phyloP scores from a whole-genome alignment of 768 basidiomycete genomes.

The Boletus vermiculosoides region DNA sequence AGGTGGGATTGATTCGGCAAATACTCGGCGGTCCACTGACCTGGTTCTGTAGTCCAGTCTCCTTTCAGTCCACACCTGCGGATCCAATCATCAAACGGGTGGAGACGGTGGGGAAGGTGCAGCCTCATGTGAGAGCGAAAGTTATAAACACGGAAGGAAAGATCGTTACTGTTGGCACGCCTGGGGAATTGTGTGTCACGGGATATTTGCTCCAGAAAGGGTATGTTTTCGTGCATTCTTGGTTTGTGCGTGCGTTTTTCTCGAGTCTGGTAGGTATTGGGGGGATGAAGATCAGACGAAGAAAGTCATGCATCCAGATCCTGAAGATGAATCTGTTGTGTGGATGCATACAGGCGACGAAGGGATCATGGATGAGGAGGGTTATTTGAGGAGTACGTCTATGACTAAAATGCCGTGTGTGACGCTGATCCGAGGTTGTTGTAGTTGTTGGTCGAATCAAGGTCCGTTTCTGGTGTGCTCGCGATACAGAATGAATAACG shows the following conservation, averaged over 20 bases:
- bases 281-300: constrained; percentile 65
- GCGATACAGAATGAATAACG: constrained; percentile 1
- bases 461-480: constrained; percentile 35
- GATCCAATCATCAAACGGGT: constrained; percentile 74
- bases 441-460: constrained; percentile 79
- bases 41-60: constrained; percentile 57
- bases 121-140: constrained; percentile 78
- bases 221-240: constrained; percentile 33
- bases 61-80: constrained; percentile 72
- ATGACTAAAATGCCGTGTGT: background rate
- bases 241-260: background rate
- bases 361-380: constrained; percentile 77
- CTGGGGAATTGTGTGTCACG: constrained; percentile 71
- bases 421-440: background rate
- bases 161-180: constrained; percentile 65
- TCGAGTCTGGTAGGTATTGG: constrained; percentile 61
- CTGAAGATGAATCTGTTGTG: constrained; percentile 50
- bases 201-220: constrained; percentile 83
- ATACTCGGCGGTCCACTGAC: background rate
- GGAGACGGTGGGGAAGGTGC: constrained; percentile 77
- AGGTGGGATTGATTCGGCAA: constrained; percentile 38
- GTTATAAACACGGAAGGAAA: constrained; percentile 58
- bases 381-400: constrained; percentile 66
- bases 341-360: constrained; percentile 90
- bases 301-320: constrained; percentile 50